phyloP scores from a whole-genome alignment of 2,329 filamentous ascomycete genomes.

The Phialophora verrucosa region DNA sequence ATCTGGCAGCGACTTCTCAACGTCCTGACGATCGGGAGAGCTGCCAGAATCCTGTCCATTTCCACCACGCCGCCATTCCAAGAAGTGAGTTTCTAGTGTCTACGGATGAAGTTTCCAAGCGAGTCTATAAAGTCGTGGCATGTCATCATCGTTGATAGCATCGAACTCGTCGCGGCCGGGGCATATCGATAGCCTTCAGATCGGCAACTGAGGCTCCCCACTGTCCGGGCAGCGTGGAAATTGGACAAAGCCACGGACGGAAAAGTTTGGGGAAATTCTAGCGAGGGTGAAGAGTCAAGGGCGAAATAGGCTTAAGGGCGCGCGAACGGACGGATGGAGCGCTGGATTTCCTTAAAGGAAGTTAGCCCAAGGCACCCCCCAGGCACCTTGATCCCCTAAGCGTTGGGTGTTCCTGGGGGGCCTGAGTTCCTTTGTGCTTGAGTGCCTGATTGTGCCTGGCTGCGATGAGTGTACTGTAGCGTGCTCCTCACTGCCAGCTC shows the following conservation, averaged over 20 bases:
- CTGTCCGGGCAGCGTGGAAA: conserved; percentile 25
- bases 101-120: neutral
- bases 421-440: too few relatives aligned
- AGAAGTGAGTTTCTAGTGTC: neutral
- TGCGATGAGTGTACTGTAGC: neutral
- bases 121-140: neutral
- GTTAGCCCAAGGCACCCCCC: conserved; percentile 3
- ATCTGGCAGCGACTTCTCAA: neutral
- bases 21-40: neutral
- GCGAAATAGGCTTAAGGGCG: conserved; percentile 12
- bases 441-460: neutral
- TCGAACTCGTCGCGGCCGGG: neutral
- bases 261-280: conserved; percentile 26
- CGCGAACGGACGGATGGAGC: neutral
- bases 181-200: conserved; percentile 26
- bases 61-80: neutral
- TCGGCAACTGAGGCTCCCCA: conserved; percentile 17
- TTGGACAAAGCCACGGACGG: conserved; percentile 21
- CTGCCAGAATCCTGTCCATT: neutral
- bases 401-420: too few relatives aligned
- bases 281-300: conserved; percentile 2
- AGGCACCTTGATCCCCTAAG: too few relatives aligned
- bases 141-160: neutral
- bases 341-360: too few relatives aligned
- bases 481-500: neutral